A percentile compares a stretch with the other conserved stretches of the same genome.
Conservation (phyloP, 83 land plant species). For the Picea abies region DNA sequence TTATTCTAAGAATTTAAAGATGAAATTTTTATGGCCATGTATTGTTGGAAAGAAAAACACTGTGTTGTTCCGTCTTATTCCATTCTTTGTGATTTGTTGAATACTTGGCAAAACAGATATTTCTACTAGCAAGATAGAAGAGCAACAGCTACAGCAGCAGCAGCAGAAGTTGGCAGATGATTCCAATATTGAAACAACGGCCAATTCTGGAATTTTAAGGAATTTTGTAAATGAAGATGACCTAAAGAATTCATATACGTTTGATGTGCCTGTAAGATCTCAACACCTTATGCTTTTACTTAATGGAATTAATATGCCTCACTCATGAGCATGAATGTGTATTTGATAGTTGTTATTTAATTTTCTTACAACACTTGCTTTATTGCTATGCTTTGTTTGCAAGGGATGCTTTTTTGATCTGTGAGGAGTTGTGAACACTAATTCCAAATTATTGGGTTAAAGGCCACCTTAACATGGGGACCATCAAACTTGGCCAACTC, state of each 20-base stretch:
- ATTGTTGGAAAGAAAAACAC: too few species aligned
- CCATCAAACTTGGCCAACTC: too few species aligned
- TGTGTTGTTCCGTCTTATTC: neutral
- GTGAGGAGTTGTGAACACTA: too few species aligned
- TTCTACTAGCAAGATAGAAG: slow-evolving; percentile 36
- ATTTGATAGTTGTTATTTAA: neutral
- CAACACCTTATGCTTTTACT: slow-evolving; percentile 11
- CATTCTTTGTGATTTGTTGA: neutral
- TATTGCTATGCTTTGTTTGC: too few species aligned
- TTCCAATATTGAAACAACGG: slow-evolving; percentile 34
- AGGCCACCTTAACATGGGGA: too few species aligned
- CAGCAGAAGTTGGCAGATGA: slow-evolving; percentile 61
- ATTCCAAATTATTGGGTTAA: too few species aligned
- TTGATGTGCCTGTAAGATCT: slow-evolving; percentile 45
- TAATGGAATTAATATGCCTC: neutral
- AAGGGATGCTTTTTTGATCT: too few species aligned
- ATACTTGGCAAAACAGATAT: slow-evolving; percentile 17
- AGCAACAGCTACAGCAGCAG: slow-evolving; percentile 36
- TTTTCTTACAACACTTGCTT: neutral
- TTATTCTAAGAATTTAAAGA: neutral
- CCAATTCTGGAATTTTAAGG: slow-evolving; percentile 36
- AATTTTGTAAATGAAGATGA: slow-evolving; percentile 73
- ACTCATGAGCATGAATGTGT: neutral
- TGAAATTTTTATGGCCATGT: neutral
- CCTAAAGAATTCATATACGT: slow-evolving; percentile 62